Conservation (phyloP, 106 monocot genomes). For the Hemerocallis citrina region DNA sequence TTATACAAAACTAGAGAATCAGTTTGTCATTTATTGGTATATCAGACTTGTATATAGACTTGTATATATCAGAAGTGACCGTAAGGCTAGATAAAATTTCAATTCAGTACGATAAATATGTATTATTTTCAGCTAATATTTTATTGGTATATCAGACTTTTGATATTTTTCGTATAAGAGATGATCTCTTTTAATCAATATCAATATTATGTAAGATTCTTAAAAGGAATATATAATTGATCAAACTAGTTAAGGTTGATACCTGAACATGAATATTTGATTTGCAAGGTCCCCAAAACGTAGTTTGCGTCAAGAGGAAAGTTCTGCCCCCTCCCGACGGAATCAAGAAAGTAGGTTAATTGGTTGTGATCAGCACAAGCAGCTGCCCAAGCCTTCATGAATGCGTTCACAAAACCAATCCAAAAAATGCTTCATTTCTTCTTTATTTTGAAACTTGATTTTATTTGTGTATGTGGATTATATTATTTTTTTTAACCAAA, state of each 20-base stretch:
- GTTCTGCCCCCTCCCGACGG: background rate
- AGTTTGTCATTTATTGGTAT: background rate
- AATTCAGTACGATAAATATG: background rate
- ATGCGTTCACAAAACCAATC: background rate
- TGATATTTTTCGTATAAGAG: background rate
- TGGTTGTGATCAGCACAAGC: slow-evolving; percentile 4
- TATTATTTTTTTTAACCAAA: background rate
- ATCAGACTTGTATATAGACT: too few species aligned
- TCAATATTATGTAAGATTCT: too few species aligned
- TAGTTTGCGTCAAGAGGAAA: background rate
- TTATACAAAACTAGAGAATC: background rate
- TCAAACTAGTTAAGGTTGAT: background rate
- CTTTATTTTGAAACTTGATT: background rate
- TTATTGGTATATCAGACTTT: background rate
- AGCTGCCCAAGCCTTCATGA: slow-evolving; percentile 14
- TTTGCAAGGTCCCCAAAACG: slow-evolving; percentile 9
- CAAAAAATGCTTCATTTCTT: background rate
- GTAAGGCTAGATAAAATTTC: background rate
- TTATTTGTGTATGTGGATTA: background rate
- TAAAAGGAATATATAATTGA: background rate
- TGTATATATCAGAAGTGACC: background rate
- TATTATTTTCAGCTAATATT: too few species aligned
- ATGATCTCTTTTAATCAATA: too few species aligned
- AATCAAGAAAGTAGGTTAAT: slow-evolving; percentile 5
- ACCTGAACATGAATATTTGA: slow-evolving; percentile 10